Base-by-base conservation (phyloP, 805 yeast species). In the Wickerhamiella dianesei region DNA sequence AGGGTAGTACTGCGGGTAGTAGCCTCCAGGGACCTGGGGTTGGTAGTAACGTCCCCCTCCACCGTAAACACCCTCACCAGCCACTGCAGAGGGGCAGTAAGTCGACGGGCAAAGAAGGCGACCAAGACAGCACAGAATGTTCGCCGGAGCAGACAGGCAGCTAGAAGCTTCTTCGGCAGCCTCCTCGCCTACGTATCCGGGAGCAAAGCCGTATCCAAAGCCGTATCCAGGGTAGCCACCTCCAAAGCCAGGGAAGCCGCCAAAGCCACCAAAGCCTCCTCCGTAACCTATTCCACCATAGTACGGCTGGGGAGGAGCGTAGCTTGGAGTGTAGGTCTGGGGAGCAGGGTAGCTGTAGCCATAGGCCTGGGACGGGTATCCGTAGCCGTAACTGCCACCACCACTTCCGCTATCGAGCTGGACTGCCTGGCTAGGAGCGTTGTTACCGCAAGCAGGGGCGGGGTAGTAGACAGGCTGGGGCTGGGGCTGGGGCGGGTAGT, bases 91-190 rank as follows among this genome's bases (percentile, higher is more conserved):
- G 8, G 41, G 41, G 16, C 41, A 39, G 25, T 39, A 39, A 12
- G 41, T 39, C 8, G 41, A 39, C 20, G 41, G 41, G 25, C 41
- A 39, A 18, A 39, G 18, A 14, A 39, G 41, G 18, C 41, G 41
- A 20, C 20, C 41, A 20, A 39, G 41, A 12, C 20, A 13, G 16
- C 41, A 39, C 13, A 39, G 6, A 19, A 39, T 17, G 18, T 39
- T 39, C 9, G 20, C 41, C 8, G 41, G n/a, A 14, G 22, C 41
- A 20, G 41, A 17, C 21, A 39, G 32, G 32, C 32, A 25, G 32
- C 32, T 25, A 6, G 32, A 25, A 12, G 32, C 32, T 25, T 25
- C 32, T 12, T 25, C 32, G 12, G 32, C 32, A 6, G 32, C 32
- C 32, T 25, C 32, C 32, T 25, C 32, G 12, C 6, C 32, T 25